Evolutionary conservation across 2,329 filamentous ascomycete species (phyloP), one percentile per base, ranked within the genome.

Genomic region (Alternaria sp.): DNA sequence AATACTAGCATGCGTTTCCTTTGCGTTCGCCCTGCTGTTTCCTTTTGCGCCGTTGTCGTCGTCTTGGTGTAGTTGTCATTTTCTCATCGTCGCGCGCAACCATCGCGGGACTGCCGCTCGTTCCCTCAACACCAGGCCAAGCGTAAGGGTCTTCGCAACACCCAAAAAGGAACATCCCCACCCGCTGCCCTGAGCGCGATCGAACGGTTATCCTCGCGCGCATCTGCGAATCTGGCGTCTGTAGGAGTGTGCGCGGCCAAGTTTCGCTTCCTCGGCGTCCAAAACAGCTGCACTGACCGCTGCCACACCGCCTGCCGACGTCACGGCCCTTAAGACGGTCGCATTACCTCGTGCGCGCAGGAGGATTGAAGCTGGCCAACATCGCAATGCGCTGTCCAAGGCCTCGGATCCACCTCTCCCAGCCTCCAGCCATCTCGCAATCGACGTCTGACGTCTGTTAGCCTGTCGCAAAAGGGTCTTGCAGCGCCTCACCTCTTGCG

Each of bases 361-460:
- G 64, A 59, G 65, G 59, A 38, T 61, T 54, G 68, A 71, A 72
- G 72, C 66, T 70, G 70, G 66, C 72, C 54, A 67, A 71, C 64
- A 67, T 76, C 75, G 76, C 74, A 66, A 78, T 78, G 77, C 75
- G 72, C 74, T 77, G 74, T 75, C 68, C 63, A 68, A 67, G 66
- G 70, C 72, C 59, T 68, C 71, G 67, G 53, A 65, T 64, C 58
- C 66, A 61, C 66, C 72, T 61, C 69, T 69, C 65, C 73, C 71
- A 76, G 70, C 73, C 72, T 69, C 70, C 63, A 51, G 69, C 67
- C 70, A 68, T 55, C 61, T 53, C 66, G 63, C 69, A 68, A 66
- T 69, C 67, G 69, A 74, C 68, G 68, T 67, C 67, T 73, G 75
- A 76, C 72, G 72, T 70, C 68, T 75, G 68, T 66, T 76, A 75